These are phyloP conservation scores for Puccinia novopanici DNA, from an alignment of 1,284 basidiomycete genomes.

Conservation along the genomic window DNA sequence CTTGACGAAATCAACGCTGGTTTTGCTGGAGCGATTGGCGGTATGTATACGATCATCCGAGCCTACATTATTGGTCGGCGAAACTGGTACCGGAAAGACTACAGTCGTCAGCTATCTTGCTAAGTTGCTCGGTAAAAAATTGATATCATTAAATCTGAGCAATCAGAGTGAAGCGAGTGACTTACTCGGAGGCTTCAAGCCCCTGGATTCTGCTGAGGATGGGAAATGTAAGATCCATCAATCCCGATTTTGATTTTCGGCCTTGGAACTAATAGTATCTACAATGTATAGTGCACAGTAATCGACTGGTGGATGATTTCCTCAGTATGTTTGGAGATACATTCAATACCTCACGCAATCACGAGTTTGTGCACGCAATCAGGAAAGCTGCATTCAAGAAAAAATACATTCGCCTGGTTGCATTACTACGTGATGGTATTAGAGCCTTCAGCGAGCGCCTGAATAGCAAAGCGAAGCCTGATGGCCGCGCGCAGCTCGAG, in stretches of 20 bases:
- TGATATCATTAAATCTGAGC: slow-evolving; percentile 89
- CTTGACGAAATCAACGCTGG: slow-evolving; percentile 80
- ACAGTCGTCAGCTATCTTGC: slow-evolving; percentile 84
- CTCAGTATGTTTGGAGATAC: slow-evolving; percentile 80
- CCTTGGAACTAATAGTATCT: not conserved
- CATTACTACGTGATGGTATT: slow-evolving; percentile 32
- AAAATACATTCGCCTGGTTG: slow-evolving; percentile 39
- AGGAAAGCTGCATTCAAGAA: slow-evolving; percentile 44
- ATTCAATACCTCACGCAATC: slow-evolving; percentile 88
- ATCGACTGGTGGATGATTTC: slow-evolving; percentile 79
- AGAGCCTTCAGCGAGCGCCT: slow-evolving; percentile 26
- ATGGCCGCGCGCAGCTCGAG: not conserved
- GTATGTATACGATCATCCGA: slow-evolving; percentile 74
- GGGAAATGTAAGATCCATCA: slow-evolving; percentile 53
- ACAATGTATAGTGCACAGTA: slow-evolving; percentile 59
- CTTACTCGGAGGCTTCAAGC: slow-evolving; percentile 91
- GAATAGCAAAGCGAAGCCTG: slow-evolving; percentile 23
- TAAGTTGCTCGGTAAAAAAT: too few species aligned
- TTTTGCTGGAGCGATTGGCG: slow-evolving; percentile 78
- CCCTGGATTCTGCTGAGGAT: slow-evolving; percentile 68
- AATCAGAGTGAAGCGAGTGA: slow-evolving; percentile 97
- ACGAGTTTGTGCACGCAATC: slow-evolving; percentile 66
- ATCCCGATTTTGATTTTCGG: not conserved
- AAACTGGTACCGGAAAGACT: slow-evolving; percentile 98
- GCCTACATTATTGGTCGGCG: slow-evolving; percentile 88